Percentiles rank a stretch among this genome's conserved stretches.
phyloP scores from a whole-genome alignment of 2,329 filamentous ascomycete species.

The Sporothrix sp. region DNA sequence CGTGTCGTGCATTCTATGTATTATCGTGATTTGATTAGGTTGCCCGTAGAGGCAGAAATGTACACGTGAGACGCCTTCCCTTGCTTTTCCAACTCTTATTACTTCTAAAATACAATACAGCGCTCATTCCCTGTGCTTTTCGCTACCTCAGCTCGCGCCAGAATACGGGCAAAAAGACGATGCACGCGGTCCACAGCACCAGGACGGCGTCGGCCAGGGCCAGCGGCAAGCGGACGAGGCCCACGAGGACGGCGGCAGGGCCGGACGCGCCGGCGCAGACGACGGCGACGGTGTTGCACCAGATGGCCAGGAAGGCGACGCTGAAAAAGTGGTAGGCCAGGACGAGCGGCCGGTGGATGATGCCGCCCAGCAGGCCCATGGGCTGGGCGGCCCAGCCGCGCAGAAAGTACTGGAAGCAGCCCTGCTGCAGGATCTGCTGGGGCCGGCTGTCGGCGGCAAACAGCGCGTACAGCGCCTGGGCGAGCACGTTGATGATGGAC shows the following conservation, averaged over 20 bases:
- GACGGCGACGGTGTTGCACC: conserved; percentile 41
- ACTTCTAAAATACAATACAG: too few relatives aligned
- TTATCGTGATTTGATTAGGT: too few relatives aligned
- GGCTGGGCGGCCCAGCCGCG: conserved; percentile 67
- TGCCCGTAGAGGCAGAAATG: too few relatives aligned
- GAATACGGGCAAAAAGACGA: conserved; percentile 77
- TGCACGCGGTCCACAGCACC: conserved; percentile 70
- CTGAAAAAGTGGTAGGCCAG: conserved; percentile 91
- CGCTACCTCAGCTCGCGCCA: conserved; percentile 28
- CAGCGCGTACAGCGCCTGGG: conserved; percentile 81
- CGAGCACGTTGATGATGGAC: conserved; percentile 93
- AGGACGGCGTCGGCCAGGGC: conserved; percentile 54
- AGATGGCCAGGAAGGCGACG: conserved; percentile 80
- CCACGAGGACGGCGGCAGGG: conserved; percentile 54
- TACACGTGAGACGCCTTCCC: too few relatives aligned
- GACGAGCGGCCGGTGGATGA: conserved; percentile 66
- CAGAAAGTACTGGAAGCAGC: conserved; percentile 90
- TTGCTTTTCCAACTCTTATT: too few relatives aligned
- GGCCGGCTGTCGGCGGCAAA: conserved; percentile 78
- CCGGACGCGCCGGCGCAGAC: conserved; percentile 23
- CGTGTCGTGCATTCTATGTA: too few relatives aligned
- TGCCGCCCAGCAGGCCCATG: conserved; percentile 68
- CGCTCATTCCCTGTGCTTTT: too few relatives aligned
- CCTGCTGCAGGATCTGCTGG: conserved; percentile 70
- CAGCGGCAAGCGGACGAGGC: conserved; percentile 50